Base-by-base conservation (phyloP, 192 early-diverging fungal species). In the Coemansia sp. region DNA sequence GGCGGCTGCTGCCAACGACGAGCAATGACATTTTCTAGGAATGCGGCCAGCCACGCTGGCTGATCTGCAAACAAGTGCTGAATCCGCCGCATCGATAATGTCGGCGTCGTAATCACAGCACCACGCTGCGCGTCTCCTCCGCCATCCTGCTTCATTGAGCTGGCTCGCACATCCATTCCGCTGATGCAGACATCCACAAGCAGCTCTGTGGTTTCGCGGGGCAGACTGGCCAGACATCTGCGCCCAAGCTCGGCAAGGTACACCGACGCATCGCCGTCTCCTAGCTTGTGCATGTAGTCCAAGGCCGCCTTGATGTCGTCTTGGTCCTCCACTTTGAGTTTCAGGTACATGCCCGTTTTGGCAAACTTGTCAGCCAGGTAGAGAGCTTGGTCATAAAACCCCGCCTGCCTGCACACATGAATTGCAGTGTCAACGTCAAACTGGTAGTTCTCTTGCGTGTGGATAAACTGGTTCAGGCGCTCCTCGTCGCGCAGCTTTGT, bases 381-480 rank as follows among this genome's bases (percentile, higher is more conserved):
- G n/a, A 94, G 81, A n/a, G 93, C 93, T 52, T 97, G 93, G 26
- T 89, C 83, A 57, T 83, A 84, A 68, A 93, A 97, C 0, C 93
- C 91, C 0, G 92, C 89, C 53, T 90, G 88, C 13, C 92, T 79
- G 65, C 94, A 97, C 10, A 95, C 93, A 37, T 85, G 79, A 51
- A 98, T 95, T 23, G 93, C 96, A 0, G 92, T 97, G 46, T 95
- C 92, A 7, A 97, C 77, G 58, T 98, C 96, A 69, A 98, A 98
- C 21, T 82, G 84, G 42, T 88, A 75, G 42, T 92, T 86, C 15
- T 75, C 83, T 58, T 88, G 86, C 9, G 83, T 86, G 70, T 85
- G 65, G 25, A 98, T 89, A 62, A 99, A 97, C 65, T 83, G 81
- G 68, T 93, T 87, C 5, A 99, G 65, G n/a, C 85, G 57, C 40